These are phyloP conservation scores for Dipteronia dyeriana DNA, from an alignment of 345 rosid genomes.

Conservation along the genomic window DNA sequence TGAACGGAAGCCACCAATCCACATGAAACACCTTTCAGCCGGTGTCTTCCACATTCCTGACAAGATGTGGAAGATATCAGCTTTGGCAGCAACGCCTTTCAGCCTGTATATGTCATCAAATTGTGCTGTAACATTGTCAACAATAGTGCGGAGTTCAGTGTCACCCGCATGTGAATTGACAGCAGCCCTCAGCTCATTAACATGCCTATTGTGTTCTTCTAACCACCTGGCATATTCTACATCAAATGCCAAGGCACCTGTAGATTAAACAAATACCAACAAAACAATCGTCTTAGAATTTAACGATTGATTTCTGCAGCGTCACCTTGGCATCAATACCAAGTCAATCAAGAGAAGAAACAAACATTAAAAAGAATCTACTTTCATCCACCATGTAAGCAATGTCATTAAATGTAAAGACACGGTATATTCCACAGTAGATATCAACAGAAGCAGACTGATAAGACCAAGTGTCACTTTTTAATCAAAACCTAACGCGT, in stretches of 20 bases:
- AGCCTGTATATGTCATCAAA: slow-evolving; percentile 79
- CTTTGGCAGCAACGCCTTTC: slow-evolving; percentile 81
- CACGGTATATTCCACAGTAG: neutral
- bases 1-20: slow-evolving; percentile 97
- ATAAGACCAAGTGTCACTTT: neutral
- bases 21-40: slow-evolving; percentile 90
- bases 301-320: neutral
- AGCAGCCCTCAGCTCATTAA: slow-evolving; percentile 83
- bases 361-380: neutral
- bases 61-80: slow-evolving; percentile 88
- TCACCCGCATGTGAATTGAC: slow-evolving; percentile 91
- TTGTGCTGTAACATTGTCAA: slow-evolving; percentile 64
- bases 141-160: slow-evolving; percentile 73
- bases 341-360: neutral
- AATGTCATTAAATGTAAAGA: neutral
- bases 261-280: slow-evolving; percentile 10
- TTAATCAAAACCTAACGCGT: neutral
- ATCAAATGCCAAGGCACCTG: slow-evolving; percentile 93
- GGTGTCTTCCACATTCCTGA: slow-evolving; percentile 99
- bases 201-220: slow-evolving; percentile 73
- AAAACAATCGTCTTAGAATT: slow-evolving; percentile 1
- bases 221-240: slow-evolving; percentile 86
- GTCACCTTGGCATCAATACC: slow-evolving; percentile 2
- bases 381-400: neutral
- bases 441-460: neutral